Evolutionary conservation across 2,329 filamentous ascomycete genomes (phyloP), one percentile per base, ranked within the genome.

Genomic region (Colletotrichum sp.): DNA sequence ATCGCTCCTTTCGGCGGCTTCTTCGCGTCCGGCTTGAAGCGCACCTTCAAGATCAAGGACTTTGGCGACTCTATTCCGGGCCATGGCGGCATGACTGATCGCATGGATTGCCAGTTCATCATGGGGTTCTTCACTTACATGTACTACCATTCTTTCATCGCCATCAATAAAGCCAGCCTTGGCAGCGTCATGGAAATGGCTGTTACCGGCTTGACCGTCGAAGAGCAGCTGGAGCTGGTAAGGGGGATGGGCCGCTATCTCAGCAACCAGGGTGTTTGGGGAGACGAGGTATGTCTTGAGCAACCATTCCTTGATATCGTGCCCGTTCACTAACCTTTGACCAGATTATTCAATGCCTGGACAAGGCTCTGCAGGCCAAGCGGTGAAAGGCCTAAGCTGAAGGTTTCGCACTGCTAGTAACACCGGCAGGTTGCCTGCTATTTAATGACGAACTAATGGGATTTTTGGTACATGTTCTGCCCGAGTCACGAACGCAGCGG

Each of bases 41-140:
- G 97, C 34, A 98, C 96, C 6, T 99, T 99, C 89, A 99, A 99
- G 88, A 98, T 99, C 90, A 99, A 99, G 90, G 97, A 99, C 87
- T 99, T 99, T 87, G 97, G 97, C 80, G 95, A 99, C 85, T 98
- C 96, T 2, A 99, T 99, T 80, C 97, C 97, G 2, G 97, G 97
- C 26, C 97, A 99, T 82, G 97, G 97, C 77, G 97, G 97, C 80
- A 99, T 99, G 88, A 99, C 97, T 18, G 97, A 99, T 84, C 95
- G 97, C 77, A 99, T 99, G 96, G 97, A 99, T 84, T 99, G 97
- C 85, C 97, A 99, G 84, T 99, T 99, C 87, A 99, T 99, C 88
- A 99, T 99, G 97, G 97, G 97, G 10, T 97, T 98, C 86, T 99
- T 99, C 82, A 92, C 96, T 18, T 99, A 96, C 88, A 96, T 99